Base-by-base conservation (phyloP, 495 filamentous ascomycete genomes). In the Friedmanniomyces simplex region DNA sequence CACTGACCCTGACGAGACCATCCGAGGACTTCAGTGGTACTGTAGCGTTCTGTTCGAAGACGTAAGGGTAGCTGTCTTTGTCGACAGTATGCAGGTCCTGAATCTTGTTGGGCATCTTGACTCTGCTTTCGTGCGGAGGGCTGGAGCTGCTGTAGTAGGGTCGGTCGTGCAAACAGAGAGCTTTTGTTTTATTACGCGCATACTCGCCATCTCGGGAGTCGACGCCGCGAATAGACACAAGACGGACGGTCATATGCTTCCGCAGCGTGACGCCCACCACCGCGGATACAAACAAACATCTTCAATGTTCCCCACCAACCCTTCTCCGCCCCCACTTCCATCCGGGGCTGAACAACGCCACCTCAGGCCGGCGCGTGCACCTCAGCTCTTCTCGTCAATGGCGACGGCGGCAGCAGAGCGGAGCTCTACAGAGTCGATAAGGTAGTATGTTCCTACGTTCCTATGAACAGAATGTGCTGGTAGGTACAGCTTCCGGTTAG, bases 31-130 rank as follows among this genome's bases (percentile, higher is more conserved):
- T 66, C 1, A 72, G 56, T 2, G 60, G 46, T 2, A 74, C 63
- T 7, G 64, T 58, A 8, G 58, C 72, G 64, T 73, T 71, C 45
- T 70, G 66, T 55, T 73, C 71, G 59, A 71, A 70, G 21, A 75
- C 63, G 54, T 71, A 71, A 5, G 68, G 61, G 48, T 65, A 70
- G 7, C 65, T 73, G 54, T 68, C 63, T 53, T 76, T 67, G 55
- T 80, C 74, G 18, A 60, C 45, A 16, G 50, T 53, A 28, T 63
- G 61, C 28, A 61, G 53, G 36, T 64, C 37, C 6, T 32, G 51
- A 34, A 54, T 42, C 26, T 54, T 24, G 51, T 54, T 54, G 11
- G 51, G 51, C 51, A 54, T 54, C n/a, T 32, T 52, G 4, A 18
- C 14, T n/a, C 16, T 43, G 16, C n/a, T n/a, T n/a, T n/a, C n/a